Evolutionary conservation across 306 rosid species (phyloP).

Genomic region (Citrullus colocynthis): DNA sequence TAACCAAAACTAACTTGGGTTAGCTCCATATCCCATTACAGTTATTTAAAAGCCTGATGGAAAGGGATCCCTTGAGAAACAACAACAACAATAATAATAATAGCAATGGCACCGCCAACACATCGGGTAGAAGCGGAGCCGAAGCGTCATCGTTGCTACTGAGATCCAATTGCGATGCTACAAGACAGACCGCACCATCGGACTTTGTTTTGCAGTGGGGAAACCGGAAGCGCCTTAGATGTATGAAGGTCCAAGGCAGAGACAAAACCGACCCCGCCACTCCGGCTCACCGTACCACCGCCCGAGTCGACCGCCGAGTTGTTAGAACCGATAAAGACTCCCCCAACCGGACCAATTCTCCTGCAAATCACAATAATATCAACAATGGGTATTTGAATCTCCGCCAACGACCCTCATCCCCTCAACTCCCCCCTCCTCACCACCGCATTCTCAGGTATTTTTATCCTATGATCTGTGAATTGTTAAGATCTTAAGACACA

Average conservation of each 20-base stretch:
- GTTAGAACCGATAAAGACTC: conserved; percentile 56
- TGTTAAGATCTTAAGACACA: too few species aligned
- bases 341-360: conserved; percentile 20
- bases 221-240: conserved; percentile 77
- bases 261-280: conserved; percentile 35
- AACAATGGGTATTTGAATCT: conserved; percentile 56
- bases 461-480: not conserved
- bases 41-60: conserved; percentile 36
- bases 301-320: conserved; percentile 71
- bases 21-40: not conserved
- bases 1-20: conserved; percentile 12
- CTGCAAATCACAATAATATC: conserved; percentile 12
- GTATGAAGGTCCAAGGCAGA: conserved; percentile 82
- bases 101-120: conserved; percentile 10
- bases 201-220: conserved; percentile 83
- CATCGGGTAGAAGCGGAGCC: conserved; percentile 31
- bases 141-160: conserved; percentile 36
- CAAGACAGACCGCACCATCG: conserved; percentile 43
- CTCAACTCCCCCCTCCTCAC: conserved; percentile 52
- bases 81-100: conserved; percentile 1
- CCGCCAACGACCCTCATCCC: conserved; percentile 67
- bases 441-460: conserved; percentile 40
- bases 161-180: conserved; percentile 32
- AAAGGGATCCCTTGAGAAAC: conserved; percentile 31
- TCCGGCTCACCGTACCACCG: conserved; percentile 57